Percentiles rank a stretch among this genome's conserved stretches.
phyloP scores from a whole-genome alignment of 2,329 filamentous ascomycete genomes.

The Neofusicoccum kwambonambiense region DNA sequence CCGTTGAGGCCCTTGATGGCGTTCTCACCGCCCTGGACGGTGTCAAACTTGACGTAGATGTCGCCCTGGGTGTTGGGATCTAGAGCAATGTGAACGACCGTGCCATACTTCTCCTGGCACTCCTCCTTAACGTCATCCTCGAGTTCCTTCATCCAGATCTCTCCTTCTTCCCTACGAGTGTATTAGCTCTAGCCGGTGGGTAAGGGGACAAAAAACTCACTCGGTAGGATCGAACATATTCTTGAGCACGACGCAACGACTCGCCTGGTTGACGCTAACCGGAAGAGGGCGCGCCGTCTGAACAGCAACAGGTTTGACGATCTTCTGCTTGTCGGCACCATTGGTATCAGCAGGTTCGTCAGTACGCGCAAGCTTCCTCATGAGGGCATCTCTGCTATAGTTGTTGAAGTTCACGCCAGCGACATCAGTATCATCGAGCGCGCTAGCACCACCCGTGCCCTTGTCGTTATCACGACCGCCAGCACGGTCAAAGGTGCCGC shows the following conservation, averaged over 20 bases:
- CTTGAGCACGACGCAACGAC: constrained; percentile 87
- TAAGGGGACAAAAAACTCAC: constrained; percentile 57
- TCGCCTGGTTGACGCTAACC: constrained; percentile 81
- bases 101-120: constrained; percentile 93
- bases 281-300: constrained; percentile 71
- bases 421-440: constrained; percentile 95
- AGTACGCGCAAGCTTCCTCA: constrained; percentile 96
- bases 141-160: constrained; percentile 87
- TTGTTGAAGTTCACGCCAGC: constrained; percentile 99
- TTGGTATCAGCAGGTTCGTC: constrained; percentile 72
- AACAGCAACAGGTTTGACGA: constrained; percentile 69
- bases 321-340: constrained; percentile 63
- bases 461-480: constrained; percentile 88
- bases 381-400: constrained; percentile 96
- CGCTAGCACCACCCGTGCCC: constrained; percentile 81
- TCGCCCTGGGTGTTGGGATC: constrained; percentile 93
- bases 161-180: constrained; percentile 72
- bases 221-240: constrained; percentile 93
- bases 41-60: constrained; percentile 98
- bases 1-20: constrained; percentile 97
- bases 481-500: constrained; percentile 81
- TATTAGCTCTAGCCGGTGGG: constrained; percentile 33
- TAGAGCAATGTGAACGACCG: constrained; percentile 94
- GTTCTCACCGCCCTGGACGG: constrained; percentile 91
- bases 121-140: constrained; percentile 91